Conservation (phyloP, 1,139 yeast genomes). For the Geotrichum carabidarum region DNA sequence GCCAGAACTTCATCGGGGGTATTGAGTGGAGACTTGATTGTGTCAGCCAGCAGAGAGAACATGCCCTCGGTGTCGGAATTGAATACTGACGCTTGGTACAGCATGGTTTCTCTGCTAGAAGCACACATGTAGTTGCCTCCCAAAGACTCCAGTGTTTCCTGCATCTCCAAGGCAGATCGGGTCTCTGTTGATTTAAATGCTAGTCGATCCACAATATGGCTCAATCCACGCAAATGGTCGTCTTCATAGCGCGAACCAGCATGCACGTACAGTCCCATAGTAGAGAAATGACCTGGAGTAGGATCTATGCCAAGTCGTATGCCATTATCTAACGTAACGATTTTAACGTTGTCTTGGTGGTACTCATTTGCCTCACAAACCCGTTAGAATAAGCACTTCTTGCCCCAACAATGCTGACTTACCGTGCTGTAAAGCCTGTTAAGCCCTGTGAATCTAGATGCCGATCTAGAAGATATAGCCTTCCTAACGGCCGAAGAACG, state of each 20-base stretch:
- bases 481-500: background rate
- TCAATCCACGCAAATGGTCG: conserved; percentile 53
- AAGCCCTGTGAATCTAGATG: background rate
- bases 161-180: conserved; percentile 62
- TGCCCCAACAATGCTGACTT: background rate
- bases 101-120: conserved; percentile 83
- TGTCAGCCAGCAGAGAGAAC: conserved; percentile 75
- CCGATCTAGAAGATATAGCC: background rate
- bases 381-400: background rate
- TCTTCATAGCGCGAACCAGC: conserved; percentile 87
- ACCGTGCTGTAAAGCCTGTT: conserved; percentile 10
- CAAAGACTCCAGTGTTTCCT: conserved; percentile 65
- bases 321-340: conserved; percentile 60
- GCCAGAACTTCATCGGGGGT: conserved; percentile 68
- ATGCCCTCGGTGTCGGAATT: conserved; percentile 78
- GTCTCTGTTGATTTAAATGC: conserved; percentile 76
- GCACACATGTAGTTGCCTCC: conserved; percentile 97
- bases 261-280: conserved; percentile 81
- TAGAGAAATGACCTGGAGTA: conserved; percentile 85
- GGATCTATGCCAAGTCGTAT: conserved; percentile 78
- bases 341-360: conserved; percentile 6
- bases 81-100: conserved; percentile 93
- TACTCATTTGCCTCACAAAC: background rate
- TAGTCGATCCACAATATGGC: conserved; percentile 79
- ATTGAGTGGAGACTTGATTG: conserved; percentile 65